Evolutionary conservation across 352 stramenopile species (phyloP).

Genomic region (Pilasporangium apinafurcum): DNA sequence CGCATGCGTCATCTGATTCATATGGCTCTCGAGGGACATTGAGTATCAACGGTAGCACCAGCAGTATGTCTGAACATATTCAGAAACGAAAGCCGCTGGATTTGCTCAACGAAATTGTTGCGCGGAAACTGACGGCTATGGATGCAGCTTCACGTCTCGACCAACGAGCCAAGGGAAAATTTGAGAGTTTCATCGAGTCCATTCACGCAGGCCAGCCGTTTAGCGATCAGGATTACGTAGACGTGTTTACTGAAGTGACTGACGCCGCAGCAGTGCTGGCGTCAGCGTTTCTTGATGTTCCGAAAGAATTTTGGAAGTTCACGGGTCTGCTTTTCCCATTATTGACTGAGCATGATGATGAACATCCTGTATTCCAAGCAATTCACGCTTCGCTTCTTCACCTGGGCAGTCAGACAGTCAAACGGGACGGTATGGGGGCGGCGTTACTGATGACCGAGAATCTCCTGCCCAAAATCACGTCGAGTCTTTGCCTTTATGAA

Average conservation of each 20-base stretch:
- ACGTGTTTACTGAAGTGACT: slow-evolving; percentile 32
- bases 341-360: slow-evolving; percentile 39
- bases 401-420: slow-evolving; percentile 36
- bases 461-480: slow-evolving; percentile 36
- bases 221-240: slow-evolving; percentile 22
- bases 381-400: slow-evolving; percentile 21
- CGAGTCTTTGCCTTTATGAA: slow-evolving; percentile 12
- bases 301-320: slow-evolving; percentile 81
- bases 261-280: slow-evolving; percentile 51
- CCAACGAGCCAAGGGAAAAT: slow-evolving; percentile 47
- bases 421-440: slow-evolving; percentile 32
- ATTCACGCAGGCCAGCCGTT: slow-evolving; percentile 31
- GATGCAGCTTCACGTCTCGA: slow-evolving; percentile 19
- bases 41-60: slow-evolving; percentile 8
- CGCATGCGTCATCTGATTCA: slow-evolving; percentile 22
- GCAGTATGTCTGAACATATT: slow-evolving; percentile 28
- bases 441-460: slow-evolving; percentile 50
- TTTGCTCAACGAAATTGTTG: slow-evolving; percentile 51
- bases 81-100: slow-evolving; percentile 54
- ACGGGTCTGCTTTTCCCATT: slow-evolving; percentile 42
- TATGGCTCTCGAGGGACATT: slow-evolving; percentile 8
- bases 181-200: slow-evolving; percentile 59
- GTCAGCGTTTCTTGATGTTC: slow-evolving; percentile 59
- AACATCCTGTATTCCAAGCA: slow-evolving; percentile 31
- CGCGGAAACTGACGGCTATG: slow-evolving; percentile 21